Evolutionary conservation across 2,329 filamentous ascomycete species (phyloP), one percentile per base, ranked within the genome.

Genomic region (Thyridium curvatum): DNA sequence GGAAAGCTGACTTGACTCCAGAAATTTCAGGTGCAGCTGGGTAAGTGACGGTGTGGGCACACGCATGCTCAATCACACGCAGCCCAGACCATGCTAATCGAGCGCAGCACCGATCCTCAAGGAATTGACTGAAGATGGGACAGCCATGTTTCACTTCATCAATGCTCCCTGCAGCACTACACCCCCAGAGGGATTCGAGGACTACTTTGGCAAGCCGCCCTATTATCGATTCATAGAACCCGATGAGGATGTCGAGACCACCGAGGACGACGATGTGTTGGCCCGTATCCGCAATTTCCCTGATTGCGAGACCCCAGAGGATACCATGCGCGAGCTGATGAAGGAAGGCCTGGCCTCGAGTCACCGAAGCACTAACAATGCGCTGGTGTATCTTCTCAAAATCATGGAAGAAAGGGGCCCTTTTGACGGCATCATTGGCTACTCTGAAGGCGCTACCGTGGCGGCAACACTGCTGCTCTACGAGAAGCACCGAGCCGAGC

Each of bases 371-470:
- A 66, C 64, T n/a, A 56, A 59, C 40, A 54, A 56, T 17, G 64
- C 65, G 3, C 59, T 69, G 39, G 56, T 64, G 40, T 66, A 57
- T 34, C 53, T 73, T 2, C 56, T 67, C 46, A 51, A 65, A 9
- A 63, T 69, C 6, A 60, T 77, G 46, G 63, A 72, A 13, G 59
- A 68, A 29, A 53, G 61, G 3, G 63, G 64, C 0, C 62, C 64
- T 2, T 65, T 75, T 41, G 68, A 72, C 42, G 76, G 71, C 3
- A 69, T 81, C 34, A 64, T 81, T 14, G 77, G 77, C 1, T 81
- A 79, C 48, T 79, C 74, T 0, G 76, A 81, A 50, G 77, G 77
- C 3, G 74, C 77, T 2, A 71, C 70, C 0, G 65, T 74, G 12
- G 77, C 75, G 0, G 68, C 69, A 1, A 74, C 69, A 1, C 50